Evolutionary conservation across 2,329 filamentous ascomycete species (phyloP), one percentile per base, ranked within the genome.

Genomic region (Alternaria hordeiaustralica): DNA sequence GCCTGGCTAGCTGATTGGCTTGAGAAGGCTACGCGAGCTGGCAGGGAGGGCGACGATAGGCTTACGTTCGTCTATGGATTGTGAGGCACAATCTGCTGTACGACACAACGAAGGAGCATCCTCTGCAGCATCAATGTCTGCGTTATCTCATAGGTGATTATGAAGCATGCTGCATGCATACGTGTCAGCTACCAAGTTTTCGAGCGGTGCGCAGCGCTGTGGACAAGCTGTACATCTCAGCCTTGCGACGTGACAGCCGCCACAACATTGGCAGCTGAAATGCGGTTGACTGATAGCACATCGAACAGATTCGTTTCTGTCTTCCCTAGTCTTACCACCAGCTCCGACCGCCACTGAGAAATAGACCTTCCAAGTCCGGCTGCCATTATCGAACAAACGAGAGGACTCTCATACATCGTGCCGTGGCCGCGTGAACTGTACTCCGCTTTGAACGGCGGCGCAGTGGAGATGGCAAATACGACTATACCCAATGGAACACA

Each of bases 31-130:
- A 75, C 72, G 1, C 67, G 68, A 11, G 71, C 78, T 20, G 74
- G 78, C 8, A 74, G 79, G 64, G 70, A 79, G 26, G 83, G 83
- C 5, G 83, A 85, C 56, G 82, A 84, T 72, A 83, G 78, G 72
- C 66, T 84, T 51, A 84, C 82, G 0, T 85, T 83, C 69, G 68
- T 79, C 51, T 85, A 84, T 64, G 80, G 81, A 11, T 60, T 79
- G 9, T 63, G 25, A 65, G 45, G 5, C 3, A 5, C 1, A 2
- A 33, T 5, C 3, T n/a, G 11, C 28, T 15, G 26, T 4, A 2
- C 47, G 4, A 51, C 18, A 10, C n/a, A 5, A 9, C 6, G 1
- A 7, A 20, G 0, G 0, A 6, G 5, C 3, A n/a, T 20, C 12
- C 3, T 12, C 12, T 30, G 9, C 7, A 20, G 2, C 5, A 11